phyloP scores from a whole-genome alignment of 2,329 filamentous ascomycete genomes.

The Annulohypoxylon truncatum region DNA sequence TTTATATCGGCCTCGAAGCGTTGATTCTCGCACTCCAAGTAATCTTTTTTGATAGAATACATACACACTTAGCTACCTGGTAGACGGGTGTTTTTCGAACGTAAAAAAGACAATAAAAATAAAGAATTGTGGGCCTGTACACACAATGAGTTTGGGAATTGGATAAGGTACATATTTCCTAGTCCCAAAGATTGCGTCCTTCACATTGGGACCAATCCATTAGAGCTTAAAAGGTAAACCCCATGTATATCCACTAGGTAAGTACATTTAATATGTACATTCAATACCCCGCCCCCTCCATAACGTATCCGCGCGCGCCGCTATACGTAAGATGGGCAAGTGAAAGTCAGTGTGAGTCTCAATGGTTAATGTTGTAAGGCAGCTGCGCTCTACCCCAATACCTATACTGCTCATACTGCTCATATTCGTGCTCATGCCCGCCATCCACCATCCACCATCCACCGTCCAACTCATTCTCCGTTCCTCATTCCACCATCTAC shows the following conservation, averaged over 20 bases:
- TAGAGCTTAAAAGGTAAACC: not conserved
- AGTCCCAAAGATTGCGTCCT: not conserved
- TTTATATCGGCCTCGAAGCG: constrained; percentile 1
- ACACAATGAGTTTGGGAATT: not conserved
- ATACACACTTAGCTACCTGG: too few relatives aligned
- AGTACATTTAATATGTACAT: not conserved
- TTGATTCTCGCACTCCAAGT: too few relatives aligned
- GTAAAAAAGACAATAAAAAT: too few relatives aligned
- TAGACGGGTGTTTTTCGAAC: not conserved
- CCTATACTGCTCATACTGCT: constrained; percentile 16
- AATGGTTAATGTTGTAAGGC: not conserved
- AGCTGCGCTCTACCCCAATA: not conserved
- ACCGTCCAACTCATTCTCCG: constrained; percentile 5
- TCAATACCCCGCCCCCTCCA: constrained; percentile 39
- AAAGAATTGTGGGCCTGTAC: not conserved
- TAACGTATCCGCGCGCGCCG: constrained; percentile 26
- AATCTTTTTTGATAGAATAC: too few relatives aligned
- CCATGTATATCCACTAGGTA: not conserved
- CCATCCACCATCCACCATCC: not conserved
- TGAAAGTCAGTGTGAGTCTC: constrained; percentile 16
- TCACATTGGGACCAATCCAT: not conserved
- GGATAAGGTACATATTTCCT: not conserved
- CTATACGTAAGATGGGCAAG: constrained; percentile 31
- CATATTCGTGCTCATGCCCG: too few relatives aligned
- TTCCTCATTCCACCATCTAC: not conserved